Evolutionary conservation across 345 rosid genomes (phyloP).

Genomic region (Trapa bicornis): DNA sequence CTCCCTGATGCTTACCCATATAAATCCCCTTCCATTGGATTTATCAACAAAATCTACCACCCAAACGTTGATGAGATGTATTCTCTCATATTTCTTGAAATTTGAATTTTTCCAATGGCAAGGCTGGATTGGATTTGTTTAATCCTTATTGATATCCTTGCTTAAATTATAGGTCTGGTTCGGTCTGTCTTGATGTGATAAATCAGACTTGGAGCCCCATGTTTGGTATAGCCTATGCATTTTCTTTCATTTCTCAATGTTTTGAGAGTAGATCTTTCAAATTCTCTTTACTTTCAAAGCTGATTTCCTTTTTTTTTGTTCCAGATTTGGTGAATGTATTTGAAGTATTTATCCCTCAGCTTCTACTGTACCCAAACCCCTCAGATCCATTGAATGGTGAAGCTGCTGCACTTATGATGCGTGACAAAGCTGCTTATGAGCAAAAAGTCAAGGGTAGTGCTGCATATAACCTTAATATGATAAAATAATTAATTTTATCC

Average conservation of each 20-base stretch:
- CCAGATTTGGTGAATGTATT: constrained; percentile 93
- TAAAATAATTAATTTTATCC: background rate
- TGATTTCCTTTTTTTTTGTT: constrained; percentile 5
- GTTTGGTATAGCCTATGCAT: constrained; percentile 53
- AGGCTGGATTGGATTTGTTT: constrained; percentile 1
- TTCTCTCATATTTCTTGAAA: background rate
- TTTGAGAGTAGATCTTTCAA: background rate
- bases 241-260: constrained; percentile 3
- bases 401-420: constrained; percentile 95
- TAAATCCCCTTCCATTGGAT: constrained; percentile 94
- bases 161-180: constrained; percentile 66
- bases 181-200: constrained; percentile 93
- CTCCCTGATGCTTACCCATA: constrained; percentile 99
- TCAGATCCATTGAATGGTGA: constrained; percentile 96
- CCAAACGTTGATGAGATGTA: constrained; percentile 98
- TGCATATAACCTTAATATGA: background rate
- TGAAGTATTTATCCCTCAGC: constrained; percentile 96
- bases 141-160: background rate
- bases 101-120: background rate
- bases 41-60: constrained; percentile 87
- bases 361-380: constrained; percentile 92
- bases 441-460: constrained; percentile 71
- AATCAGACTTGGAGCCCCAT: constrained; percentile 98
- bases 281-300: background rate
- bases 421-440: constrained; percentile 72